Base-by-base conservation (phyloP, 1,139 yeast genomes). In the Taphrina confusa region DNA sequence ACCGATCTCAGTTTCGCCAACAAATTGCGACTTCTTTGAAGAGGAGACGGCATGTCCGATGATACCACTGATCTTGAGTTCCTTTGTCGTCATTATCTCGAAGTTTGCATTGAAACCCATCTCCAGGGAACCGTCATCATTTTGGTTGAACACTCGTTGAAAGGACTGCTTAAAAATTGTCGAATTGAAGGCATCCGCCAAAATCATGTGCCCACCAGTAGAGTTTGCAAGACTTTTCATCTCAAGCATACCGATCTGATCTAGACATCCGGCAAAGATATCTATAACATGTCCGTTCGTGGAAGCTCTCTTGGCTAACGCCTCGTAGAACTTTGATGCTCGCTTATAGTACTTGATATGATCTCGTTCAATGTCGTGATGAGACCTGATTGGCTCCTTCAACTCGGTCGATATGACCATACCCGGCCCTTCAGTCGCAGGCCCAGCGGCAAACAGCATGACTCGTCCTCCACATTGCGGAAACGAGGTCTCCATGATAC, bases 161-260 rank as follows among this genome's bases (percentile, higher is more conserved):
- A 89, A 87, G 12, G 96, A 86, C 76, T 92, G 97, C 74, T 91
- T 90, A 79, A 92, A 92, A 68, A 92, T 92, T 3, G 97, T 86
- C 5, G 98, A 92, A 45, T 96, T 90, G 76, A 94, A 94, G 5
- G 97, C 94, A 78, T 92, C 99, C 1, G 96, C 81, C 68, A 92
- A 81, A 61, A 92, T 82, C 70, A 94, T 78, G 34, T 87, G 87
- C 74, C 99, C 99, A 68, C 98, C 98, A 28, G 97, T 92, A 68
- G 82, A 79, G 75, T 89, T 88, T 63, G 95, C 81, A 68, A 94
- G 77, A 63, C 87, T 80, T 74, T 89, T 88, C 97, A 92, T 92
- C 77, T 92, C 99, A 68, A 87, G 85, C 81, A 92, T 85, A 72
- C 99, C 99, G 66, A 91, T 87, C 78, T 92, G 98, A 75, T 92